Evolutionary conservation across 2,329 filamentous ascomycete genomes (phyloP).

Genomic region (Cladosporium sphaerospermum): DNA sequence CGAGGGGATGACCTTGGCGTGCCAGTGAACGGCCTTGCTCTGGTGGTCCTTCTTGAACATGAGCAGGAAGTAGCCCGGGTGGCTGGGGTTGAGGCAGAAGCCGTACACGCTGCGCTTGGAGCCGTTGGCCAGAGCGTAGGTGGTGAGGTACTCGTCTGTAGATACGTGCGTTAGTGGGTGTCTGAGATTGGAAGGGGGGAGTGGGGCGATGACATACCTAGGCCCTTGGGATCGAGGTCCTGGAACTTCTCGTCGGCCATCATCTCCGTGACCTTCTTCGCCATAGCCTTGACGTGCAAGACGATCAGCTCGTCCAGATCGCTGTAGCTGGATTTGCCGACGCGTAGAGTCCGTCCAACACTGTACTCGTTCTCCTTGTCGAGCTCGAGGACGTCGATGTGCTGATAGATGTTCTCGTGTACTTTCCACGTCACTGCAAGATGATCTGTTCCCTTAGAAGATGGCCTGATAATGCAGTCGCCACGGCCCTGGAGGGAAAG

Average conservation of each 20-base stretch:
- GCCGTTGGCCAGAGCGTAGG: constrained; percentile 85
- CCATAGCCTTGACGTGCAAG: constrained; percentile 95
- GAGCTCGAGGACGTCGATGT: constrained; percentile 93
- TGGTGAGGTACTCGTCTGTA: constrained; percentile 87
- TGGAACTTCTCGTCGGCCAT: constrained; percentile 93
- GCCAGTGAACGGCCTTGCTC: constrained; percentile 69
- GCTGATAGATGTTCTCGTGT: constrained; percentile 89
- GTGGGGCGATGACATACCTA: constrained; percentile 54
- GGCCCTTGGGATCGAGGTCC: constrained; percentile 26
- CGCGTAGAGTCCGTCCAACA: constrained; percentile 76
- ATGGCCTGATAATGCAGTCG: constrained; percentile 91
- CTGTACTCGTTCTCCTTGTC: constrained; percentile 97
- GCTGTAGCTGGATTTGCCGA: constrained; percentile 86
- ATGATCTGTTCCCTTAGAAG: constrained; percentile 91
- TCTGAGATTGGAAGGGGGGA: background rate
- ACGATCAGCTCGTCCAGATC: constrained; percentile 97
- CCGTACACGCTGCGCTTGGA: constrained; percentile 79
- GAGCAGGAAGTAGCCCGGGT: constrained; percentile 89
- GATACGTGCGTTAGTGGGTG: constrained; percentile 7
- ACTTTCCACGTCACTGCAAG: constrained; percentile 98
- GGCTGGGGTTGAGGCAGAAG: constrained; percentile 88
- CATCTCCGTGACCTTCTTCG: constrained; percentile 93
- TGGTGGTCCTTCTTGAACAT: constrained; percentile 88
- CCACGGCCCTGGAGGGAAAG: constrained; percentile 78
- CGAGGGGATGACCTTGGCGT: constrained; percentile 84